Conservation (phyloP, 148 eudicot genomes). For the Talinum fruticosum region DNA sequence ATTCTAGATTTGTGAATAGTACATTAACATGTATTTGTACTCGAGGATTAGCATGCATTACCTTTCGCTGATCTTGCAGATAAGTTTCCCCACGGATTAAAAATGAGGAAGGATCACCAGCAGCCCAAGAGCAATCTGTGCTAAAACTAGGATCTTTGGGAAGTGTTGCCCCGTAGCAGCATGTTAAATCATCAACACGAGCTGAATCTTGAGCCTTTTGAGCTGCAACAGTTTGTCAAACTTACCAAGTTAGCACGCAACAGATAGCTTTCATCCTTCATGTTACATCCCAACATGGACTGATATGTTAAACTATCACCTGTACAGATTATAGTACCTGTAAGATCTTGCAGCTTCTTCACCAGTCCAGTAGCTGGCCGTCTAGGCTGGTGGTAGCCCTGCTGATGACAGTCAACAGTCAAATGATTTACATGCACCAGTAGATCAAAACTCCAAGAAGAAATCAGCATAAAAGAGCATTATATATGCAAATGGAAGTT, state of each 20-base stretch:
- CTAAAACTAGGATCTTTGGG: slow-evolving; percentile 43
- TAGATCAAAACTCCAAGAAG: neutral
- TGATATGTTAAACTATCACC: neutral
- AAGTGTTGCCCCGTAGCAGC: slow-evolving; percentile 52
- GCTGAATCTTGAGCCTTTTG: slow-evolving; percentile 47
- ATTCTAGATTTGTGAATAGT: neutral
- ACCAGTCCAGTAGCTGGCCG: slow-evolving; percentile 48
- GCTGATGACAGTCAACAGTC: slow-evolving; percentile 16
- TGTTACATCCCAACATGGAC: neutral
- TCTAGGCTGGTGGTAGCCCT: slow-evolving; percentile 45
- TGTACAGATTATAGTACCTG: slow-evolving; percentile 30
- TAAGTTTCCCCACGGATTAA: slow-evolving; percentile 59
- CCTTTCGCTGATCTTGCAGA: slow-evolving; percentile 54
- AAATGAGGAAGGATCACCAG: slow-evolving; percentile 56
- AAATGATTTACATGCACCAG: neutral
- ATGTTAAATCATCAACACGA: slow-evolving; percentile 36
- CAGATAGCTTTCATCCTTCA: neutral
- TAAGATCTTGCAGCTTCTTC: slow-evolving; percentile 53
- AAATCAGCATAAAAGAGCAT: neutral
- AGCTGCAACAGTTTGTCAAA: slow-evolving; percentile 30
- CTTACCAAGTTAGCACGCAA: neutral
- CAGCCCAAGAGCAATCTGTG: slow-evolving; percentile 58
- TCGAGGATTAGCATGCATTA: slow-evolving; percentile 15
- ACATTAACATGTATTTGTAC: neutral
- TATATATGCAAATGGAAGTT: neutral